Conservation (phyloP, 495 filamentous ascomycete species). For the Pyrenopolyporus hunteri region DNA sequence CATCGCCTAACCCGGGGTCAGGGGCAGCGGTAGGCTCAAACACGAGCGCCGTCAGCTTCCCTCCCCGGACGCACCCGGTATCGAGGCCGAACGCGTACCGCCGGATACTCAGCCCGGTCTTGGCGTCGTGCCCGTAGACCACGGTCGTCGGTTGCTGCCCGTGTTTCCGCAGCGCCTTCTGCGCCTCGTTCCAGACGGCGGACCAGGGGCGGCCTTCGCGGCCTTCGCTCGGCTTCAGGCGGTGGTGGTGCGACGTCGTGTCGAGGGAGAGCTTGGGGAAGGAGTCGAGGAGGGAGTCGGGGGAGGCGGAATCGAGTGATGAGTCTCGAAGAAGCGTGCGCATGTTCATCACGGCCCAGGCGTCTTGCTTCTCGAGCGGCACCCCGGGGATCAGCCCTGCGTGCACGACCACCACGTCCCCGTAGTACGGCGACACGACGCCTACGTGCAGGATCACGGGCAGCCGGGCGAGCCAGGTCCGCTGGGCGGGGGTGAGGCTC, state of each 20-base stretch:
- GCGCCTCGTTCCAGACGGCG: slow-evolving; percentile 58
- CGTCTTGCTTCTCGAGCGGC: slow-evolving; percentile 73
- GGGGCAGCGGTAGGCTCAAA: slow-evolving; percentile 51
- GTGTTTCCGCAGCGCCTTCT: slow-evolving; percentile 17
- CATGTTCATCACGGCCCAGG: slow-evolving; percentile 89
- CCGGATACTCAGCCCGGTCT: slow-evolving; percentile 66
- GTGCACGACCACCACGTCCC: slow-evolving; percentile 76
- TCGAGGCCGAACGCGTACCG: slow-evolving; percentile 84
- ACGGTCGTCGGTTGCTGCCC: slow-evolving; percentile 54
- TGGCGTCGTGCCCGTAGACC: slow-evolving; percentile 89
- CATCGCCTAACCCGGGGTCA: background rate
- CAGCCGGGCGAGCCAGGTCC: slow-evolving; percentile 70
- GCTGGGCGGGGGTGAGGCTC: slow-evolving; percentile 57
- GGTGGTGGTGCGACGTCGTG: background rate
- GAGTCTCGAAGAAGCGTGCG: too few relatives aligned
- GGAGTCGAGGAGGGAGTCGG: background rate
- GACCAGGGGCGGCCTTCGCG: slow-evolving; percentile 69
- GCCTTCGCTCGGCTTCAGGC: slow-evolving; percentile 22
- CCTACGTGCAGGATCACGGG: slow-evolving; percentile 79
- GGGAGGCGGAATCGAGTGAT: slow-evolving; percentile 26
- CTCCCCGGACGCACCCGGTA: slow-evolving; percentile 77
- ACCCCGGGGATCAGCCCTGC: slow-evolving; percentile 81
- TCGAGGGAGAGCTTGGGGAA: background rate
- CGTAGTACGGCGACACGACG: slow-evolving; percentile 56
- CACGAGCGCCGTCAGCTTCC: slow-evolving; percentile 76